phyloP scores from a whole-genome alignment of 352 stramenopile species.

The Globisporangium acanthophoron region DNA sequence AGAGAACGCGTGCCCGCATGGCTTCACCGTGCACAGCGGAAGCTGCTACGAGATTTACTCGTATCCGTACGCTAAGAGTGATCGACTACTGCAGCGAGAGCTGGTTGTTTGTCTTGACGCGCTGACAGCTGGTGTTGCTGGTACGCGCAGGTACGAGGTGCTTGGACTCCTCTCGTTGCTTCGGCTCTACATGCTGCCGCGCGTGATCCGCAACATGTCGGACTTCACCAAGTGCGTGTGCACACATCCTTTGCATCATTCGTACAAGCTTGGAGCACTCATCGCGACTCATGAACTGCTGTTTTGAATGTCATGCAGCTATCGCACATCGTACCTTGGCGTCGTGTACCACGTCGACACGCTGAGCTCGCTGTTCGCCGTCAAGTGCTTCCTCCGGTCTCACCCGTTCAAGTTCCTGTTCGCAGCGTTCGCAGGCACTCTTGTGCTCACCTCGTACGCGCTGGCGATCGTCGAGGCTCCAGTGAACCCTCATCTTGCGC shows the following conservation, averaged over 20 bases:
- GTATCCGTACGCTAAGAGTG: constrained; percentile 37
- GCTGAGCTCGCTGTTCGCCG: constrained; percentile 68
- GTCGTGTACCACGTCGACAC: constrained; percentile 72
- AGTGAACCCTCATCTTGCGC: constrained; percentile 55
- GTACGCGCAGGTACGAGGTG: constrained; percentile 42
- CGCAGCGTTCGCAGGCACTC: constrained; percentile 27
- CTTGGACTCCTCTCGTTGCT: constrained; percentile 60
- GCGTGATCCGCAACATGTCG: constrained; percentile 69
- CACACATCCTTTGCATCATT: too few relatives aligned
- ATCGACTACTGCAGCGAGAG: too few relatives aligned
- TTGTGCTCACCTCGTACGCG: constrained; percentile 56
- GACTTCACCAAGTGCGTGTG: constrained; percentile 58
- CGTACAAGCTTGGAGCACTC: neutral
- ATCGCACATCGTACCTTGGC: constrained; percentile 69
- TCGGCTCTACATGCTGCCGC: constrained; percentile 73
- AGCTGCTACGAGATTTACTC: constrained; percentile 68
- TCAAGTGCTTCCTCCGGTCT: constrained; percentile 74
- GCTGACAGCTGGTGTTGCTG: neutral
- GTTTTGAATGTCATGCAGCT: constrained; percentile 24
- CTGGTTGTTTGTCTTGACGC: neutral
- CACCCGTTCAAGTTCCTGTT: constrained; percentile 60
- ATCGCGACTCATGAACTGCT: neutral
- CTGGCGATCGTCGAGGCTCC: constrained; percentile 63
- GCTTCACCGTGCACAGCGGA: constrained; percentile 23
- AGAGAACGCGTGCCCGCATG: constrained; percentile 23